A percentile compares a stretch with the other conserved stretches of the same genome.
phyloP scores from a whole-genome alignment of 2,329 filamentous ascomycete genomes.

The Sclerotinia spermophila region DNA sequence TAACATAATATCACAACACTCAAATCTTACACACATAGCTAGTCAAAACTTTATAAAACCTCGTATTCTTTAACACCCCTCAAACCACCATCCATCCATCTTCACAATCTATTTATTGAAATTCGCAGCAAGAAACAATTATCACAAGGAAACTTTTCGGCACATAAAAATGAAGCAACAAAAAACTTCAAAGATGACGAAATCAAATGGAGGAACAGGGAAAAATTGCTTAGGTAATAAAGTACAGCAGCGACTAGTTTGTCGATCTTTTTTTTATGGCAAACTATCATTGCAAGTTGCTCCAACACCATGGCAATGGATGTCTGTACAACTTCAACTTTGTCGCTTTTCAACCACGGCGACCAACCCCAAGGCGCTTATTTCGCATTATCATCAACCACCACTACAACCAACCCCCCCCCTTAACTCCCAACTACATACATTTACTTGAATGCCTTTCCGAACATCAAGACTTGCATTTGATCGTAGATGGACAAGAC shows the following conservation, averaged over 20 bases:
- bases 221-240: slow-evolving; percentile 41
- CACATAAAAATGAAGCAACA: background rate
- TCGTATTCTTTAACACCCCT: background rate
- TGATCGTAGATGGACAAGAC: slow-evolving; percentile 99
- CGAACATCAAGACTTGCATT: slow-evolving; percentile 98
- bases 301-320: slow-evolving; percentile 38
- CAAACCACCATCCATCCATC: background rate
- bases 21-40: background rate
- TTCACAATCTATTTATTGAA: slow-evolving; percentile 11
- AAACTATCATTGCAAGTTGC: slow-evolving; percentile 36
- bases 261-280: slow-evolving; percentile 19
- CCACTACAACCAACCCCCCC: slow-evolving; percentile 1
- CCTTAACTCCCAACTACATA: slow-evolving; percentile 30
- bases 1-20: background rate
- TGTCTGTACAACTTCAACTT: slow-evolving; percentile 36
- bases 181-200: slow-evolving; percentile 22
- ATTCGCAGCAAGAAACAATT: background rate
- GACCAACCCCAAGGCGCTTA: slow-evolving; percentile 22
- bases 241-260: slow-evolving; percentile 38
- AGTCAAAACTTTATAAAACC: background rate
- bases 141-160: background rate
- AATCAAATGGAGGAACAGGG: slow-evolving; percentile 34
- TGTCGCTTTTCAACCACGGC: slow-evolving; percentile 28
- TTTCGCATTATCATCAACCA: slow-evolving; percentile 20
- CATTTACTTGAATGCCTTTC: slow-evolving; percentile 90